These are phyloP conservation scores for Babesia bigemina DNA, from an alignment of 169 alveolate species.

Conservation along the genomic window DNA sequence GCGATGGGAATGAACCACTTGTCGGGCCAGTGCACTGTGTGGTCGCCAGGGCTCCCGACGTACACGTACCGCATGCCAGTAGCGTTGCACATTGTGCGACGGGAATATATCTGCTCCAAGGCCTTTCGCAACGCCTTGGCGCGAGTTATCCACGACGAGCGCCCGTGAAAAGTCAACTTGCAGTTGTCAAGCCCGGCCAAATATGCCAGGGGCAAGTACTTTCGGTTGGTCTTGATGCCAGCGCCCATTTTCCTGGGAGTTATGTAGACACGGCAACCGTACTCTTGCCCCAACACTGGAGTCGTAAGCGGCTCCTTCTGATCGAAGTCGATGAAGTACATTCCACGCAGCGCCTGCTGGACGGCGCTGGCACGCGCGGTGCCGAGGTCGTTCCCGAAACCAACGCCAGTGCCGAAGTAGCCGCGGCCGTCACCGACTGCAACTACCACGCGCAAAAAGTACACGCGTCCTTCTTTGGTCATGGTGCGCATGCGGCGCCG, in stretches of 20 bases:
- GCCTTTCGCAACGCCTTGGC: constrained; percentile 74
- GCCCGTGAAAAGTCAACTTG: constrained; percentile 72
- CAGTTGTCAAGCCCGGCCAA: constrained; percentile 77
- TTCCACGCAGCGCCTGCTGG: constrained; percentile 70
- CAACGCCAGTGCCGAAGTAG: constrained; percentile 78
- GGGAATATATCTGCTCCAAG: constrained; percentile 72
- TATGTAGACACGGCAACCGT: constrained; percentile 59
- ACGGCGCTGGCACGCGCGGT: constrained; percentile 74
- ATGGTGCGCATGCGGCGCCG: constrained; percentile 77
- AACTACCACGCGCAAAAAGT: constrained; percentile 73
- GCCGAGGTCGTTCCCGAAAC: constrained; percentile 76
- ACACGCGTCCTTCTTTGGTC: constrained; percentile 81
- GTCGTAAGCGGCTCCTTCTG: constrained; percentile 74
- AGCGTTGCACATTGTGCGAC: constrained; percentile 74
- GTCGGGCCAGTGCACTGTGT: constrained; percentile 82
- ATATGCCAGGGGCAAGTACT: constrained; percentile 74
- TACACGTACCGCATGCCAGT: constrained; percentile 75
- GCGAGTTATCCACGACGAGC: constrained; percentile 77
- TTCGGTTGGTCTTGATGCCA: constrained; percentile 71
- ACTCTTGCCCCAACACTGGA: constrained; percentile 79
- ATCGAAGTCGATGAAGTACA: constrained; percentile 77
- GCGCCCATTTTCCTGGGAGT: constrained; percentile 68
- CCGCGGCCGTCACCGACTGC: constrained; percentile 81
- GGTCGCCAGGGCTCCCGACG: constrained; percentile 74
- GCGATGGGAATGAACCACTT: constrained; percentile 77